phyloP scores from a whole-genome alignment of 2,329 filamentous ascomycete species.

The Chrysosporium keratinophilum region DNA sequence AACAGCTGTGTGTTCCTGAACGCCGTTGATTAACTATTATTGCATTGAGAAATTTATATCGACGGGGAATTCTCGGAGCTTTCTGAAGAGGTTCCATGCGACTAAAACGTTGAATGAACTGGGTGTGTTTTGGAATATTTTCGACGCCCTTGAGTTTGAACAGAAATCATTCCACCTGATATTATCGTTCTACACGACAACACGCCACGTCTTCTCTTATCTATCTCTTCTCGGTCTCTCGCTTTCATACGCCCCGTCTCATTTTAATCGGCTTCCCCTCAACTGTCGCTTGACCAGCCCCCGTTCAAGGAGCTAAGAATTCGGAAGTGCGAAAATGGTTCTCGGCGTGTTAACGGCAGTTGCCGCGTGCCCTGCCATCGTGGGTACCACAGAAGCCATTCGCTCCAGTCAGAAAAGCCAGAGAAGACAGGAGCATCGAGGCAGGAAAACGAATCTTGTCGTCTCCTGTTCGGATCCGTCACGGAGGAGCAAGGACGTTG shows the following conservation, averaged over 20 bases:
- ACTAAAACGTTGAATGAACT: too few relatives aligned
- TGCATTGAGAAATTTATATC: too few relatives aligned
- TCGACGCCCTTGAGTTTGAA: too few relatives aligned
- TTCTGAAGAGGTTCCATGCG: too few relatives aligned
- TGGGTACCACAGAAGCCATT: slow-evolving; percentile 13
- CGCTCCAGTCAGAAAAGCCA: slow-evolving; percentile 15
- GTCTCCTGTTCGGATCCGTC: slow-evolving; percentile 7
- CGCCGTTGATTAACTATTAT: too few relatives aligned
- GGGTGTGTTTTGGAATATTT: too few relatives aligned
- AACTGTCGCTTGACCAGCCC: not conserved
- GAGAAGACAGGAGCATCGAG: slow-evolving; percentile 12
- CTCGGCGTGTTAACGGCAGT: slow-evolving; percentile 16
- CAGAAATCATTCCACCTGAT: too few relatives aligned
- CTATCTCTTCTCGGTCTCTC: too few relatives aligned
- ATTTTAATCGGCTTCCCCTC: not conserved
- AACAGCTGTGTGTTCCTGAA: too few relatives aligned
- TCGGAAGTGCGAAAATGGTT: slow-evolving; percentile 1
- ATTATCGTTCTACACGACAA: too few relatives aligned
- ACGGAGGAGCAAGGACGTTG: slow-evolving; percentile 6
- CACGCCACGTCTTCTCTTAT: too few relatives aligned
- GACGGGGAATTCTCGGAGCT: too few relatives aligned
- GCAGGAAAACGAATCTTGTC: slow-evolving; percentile 9
- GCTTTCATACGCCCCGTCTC: not conserved
- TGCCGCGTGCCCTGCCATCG: slow-evolving; percentile 14
- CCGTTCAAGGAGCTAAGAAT: not conserved